A percentile compares a stretch with the other conserved stretches of the same genome.
Conservation (phyloP, 169 alveolate species). For the Toxoplasma gondii region DNA sequence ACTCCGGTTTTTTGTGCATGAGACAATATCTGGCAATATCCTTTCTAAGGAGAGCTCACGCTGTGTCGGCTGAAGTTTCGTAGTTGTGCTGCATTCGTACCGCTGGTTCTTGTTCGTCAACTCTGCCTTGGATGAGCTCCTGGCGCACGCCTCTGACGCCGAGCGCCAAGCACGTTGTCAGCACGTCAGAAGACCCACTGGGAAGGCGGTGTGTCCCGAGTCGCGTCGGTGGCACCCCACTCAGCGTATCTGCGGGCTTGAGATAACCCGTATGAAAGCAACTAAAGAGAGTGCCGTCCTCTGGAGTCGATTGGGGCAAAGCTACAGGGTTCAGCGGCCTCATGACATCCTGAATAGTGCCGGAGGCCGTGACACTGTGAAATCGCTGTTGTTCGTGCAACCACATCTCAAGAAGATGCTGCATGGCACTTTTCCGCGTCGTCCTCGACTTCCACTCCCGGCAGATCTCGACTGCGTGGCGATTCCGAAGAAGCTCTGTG, state of each 20-base stretch:
- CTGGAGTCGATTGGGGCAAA: background rate
- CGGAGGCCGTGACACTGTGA: background rate
- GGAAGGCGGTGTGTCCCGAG: background rate
- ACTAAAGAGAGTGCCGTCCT: background rate
- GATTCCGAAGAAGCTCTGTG: conserved; percentile 20
- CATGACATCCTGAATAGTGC: background rate
- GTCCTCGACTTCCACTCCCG: background rate
- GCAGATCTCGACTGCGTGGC: background rate
- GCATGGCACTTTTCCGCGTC: conserved; percentile 12
- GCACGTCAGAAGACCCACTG: background rate
- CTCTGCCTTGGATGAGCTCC: background rate
- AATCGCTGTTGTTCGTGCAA: background rate
- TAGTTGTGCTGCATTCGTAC: background rate
- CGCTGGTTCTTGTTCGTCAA: background rate
- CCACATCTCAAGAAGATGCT: background rate
- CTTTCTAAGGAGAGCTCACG: too few relatives aligned
- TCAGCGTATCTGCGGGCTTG: background rate
- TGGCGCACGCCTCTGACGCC: background rate
- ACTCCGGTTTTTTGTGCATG: too few relatives aligned
- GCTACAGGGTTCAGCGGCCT: background rate
- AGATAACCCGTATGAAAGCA: background rate
- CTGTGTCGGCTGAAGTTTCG: too few relatives aligned
- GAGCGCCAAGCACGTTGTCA: background rate
- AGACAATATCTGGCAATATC: too few relatives aligned
- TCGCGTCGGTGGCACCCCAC: background rate